A percentile compares a stretch with the other conserved stretches of the same genome.
phyloP scores from a whole-genome alignment of 306 rosid species.

The Prunus dulcis region DNA sequence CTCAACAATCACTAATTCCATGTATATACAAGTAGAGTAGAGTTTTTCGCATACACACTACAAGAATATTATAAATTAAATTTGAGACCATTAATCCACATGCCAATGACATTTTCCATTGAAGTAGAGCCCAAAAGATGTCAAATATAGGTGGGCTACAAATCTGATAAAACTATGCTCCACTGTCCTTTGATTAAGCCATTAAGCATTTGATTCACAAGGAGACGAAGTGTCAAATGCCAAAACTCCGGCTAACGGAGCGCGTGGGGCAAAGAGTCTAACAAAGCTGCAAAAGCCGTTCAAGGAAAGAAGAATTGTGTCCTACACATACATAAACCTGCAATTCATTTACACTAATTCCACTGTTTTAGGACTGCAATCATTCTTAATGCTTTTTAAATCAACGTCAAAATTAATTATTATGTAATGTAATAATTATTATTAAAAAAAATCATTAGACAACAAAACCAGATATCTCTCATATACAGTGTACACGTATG shows the following conservation, averaged over 20 bases:
- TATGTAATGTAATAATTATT: neutral
- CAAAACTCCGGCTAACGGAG: slow-evolving; percentile 22
- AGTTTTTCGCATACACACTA: too few species aligned
- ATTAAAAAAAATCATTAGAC: neutral
- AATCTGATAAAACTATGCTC: too few species aligned
- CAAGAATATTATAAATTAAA: fast-evolving
- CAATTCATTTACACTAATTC: neutral
- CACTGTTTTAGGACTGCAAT: slow-evolving; percentile 5
- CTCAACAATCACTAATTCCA: too few species aligned
- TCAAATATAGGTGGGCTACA: too few species aligned
- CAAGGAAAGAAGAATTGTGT: slow-evolving; percentile 31
- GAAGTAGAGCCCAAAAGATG: too few species aligned
- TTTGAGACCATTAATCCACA: fast-evolving
- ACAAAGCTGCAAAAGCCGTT: neutral
- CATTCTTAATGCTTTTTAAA: neutral
- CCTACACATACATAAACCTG: slow-evolving; percentile 14
- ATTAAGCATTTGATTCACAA: neutral
- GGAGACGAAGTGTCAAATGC: slow-evolving; percentile 19
- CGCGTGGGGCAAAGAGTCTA: slow-evolving; percentile 37
- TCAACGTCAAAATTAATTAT: too few species aligned
- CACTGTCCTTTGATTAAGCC: too few species aligned
- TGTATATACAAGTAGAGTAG: fast-evolving
- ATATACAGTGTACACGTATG: slow-evolving; percentile 25
- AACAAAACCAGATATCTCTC: neutral
- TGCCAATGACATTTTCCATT: fast-evolving